Conservation (phyloP, 2,329 filamentous ascomycete species). For the Aspergillus ustus region DNA sequence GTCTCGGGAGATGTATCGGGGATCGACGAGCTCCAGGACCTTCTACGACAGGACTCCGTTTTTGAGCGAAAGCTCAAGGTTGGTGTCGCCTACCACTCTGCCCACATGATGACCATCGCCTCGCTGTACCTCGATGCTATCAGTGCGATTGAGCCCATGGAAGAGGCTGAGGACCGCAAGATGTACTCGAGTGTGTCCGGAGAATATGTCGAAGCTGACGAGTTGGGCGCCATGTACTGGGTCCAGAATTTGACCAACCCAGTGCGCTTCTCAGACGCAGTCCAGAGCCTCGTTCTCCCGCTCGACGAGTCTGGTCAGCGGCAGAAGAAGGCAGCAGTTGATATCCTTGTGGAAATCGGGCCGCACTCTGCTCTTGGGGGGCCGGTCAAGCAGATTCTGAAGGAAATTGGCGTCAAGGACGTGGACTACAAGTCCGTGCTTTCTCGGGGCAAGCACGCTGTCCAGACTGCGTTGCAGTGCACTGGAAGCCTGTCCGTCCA, state of each 20-base stretch:
- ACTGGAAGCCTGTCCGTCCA: background rate
- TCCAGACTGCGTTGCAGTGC: background rate
- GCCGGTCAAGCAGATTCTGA: conserved; percentile 20
- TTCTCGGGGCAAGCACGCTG: background rate
- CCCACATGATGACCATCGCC: conserved; percentile 25
- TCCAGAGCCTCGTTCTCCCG: conserved; percentile 4
- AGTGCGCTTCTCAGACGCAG: conserved; percentile 21
- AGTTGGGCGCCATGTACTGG: conserved; percentile 25
- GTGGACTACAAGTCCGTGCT: background rate
- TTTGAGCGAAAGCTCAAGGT: conserved; percentile 22
- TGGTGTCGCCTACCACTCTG: conserved; percentile 26
- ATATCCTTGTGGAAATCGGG: conserved; percentile 27
- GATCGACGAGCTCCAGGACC: conserved; percentile 15
- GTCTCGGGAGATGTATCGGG: conserved; percentile 23
- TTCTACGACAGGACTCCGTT: conserved; percentile 9
- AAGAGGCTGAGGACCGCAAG: background rate
- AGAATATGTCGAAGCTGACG: background rate
- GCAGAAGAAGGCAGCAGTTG: conserved; percentile 15
- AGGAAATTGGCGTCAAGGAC: background rate
- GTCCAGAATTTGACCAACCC: conserved; percentile 25
- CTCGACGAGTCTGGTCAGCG: background rate
- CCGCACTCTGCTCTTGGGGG: conserved; percentile 25
- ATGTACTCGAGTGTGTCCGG: conserved; percentile 29
- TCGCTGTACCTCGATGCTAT: conserved; percentile 1
- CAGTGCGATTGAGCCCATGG: background rate